phyloP scores from a whole-genome alignment of 2,329 filamentous ascomycete genomes.

The Xylaria sp. region DNA sequence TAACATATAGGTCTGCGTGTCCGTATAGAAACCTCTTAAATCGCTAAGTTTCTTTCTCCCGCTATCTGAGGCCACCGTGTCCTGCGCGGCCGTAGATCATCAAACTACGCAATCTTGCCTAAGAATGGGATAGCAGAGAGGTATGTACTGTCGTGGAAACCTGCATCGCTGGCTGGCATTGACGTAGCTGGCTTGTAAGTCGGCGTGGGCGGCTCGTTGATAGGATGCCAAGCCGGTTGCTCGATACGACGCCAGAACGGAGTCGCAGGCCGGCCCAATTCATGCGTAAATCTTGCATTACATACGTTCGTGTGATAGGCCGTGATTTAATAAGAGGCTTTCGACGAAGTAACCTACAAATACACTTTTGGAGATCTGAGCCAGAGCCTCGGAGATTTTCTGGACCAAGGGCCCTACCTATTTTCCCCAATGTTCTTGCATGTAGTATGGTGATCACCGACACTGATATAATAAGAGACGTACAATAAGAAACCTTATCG shows the following conservation, averaged over 20 bases:
- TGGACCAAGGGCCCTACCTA: slow-evolving; percentile 5
- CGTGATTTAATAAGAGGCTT: slow-evolving; percentile 17
- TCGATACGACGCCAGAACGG: background rate
- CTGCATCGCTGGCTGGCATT: slow-evolving; percentile 5
- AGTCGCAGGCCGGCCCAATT: slow-evolving; percentile 16
- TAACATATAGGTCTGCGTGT: slow-evolving; percentile 15
- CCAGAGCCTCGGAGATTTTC: slow-evolving; percentile 29
- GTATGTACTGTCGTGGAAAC: slow-evolving; percentile 14
- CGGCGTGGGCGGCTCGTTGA: slow-evolving; percentile 17
- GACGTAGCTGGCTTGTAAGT: slow-evolving; percentile 19
- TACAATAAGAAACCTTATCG: background rate
- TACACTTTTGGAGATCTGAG: slow-evolving; percentile 20
- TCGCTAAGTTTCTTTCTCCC: slow-evolving; percentile 24
- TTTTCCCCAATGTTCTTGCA: slow-evolving; percentile 14
- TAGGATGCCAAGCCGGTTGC: slow-evolving; percentile 13
- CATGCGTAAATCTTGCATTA: slow-evolving; percentile 17
- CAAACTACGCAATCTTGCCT: slow-evolving; percentile 13
- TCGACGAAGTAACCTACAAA: slow-evolving; percentile 8
- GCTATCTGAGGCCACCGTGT: slow-evolving; percentile 24
- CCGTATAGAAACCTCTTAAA: slow-evolving; percentile 22
- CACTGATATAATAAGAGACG: background rate
- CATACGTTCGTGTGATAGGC: slow-evolving; percentile 2
- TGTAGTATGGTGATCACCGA: slow-evolving; percentile 1
- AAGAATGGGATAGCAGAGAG: slow-evolving; percentile 11
- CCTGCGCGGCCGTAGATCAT: slow-evolving; percentile 26